phyloP scores from a whole-genome alignment of 73 alveolate genomes.

The Durusdinium trenchii region DNA sequence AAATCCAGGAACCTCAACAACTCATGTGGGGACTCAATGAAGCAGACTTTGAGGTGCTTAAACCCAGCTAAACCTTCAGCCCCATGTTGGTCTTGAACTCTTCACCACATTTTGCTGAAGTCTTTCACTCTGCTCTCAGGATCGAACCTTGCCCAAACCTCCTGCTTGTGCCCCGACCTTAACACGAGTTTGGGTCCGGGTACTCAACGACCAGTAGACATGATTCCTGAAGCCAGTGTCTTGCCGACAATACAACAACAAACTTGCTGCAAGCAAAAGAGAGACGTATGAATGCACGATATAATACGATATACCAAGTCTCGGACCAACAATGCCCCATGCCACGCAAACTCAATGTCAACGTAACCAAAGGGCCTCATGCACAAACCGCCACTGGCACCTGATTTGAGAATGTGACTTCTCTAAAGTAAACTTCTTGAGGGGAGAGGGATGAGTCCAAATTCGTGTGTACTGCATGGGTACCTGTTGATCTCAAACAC shows the following conservation, averaged over 20 bases:
- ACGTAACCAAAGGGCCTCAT: conserved; percentile 51
- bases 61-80: no score
- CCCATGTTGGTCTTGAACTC: no score
- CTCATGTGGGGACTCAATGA: neutral
- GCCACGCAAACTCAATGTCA: conserved; percentile 75
- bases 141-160: conserved; percentile 75
- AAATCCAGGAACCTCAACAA: conserved; percentile 75
- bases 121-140: neutral
- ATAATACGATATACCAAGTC: no score
- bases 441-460: no score
- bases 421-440: neutral
- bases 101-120: no score
- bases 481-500: no score
- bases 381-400: neutral
- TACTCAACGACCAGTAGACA: no score
- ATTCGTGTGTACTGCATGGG: no score
- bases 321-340: conserved; percentile 21
- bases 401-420: neutral
- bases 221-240: no score
- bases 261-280: no score
- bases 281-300: neutral
- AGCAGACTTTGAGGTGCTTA: no score
- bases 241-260: no score
- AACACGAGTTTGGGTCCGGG: neutral
- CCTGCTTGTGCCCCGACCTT: conserved; percentile 68